Percentiles rank a stretch among this genome's conserved stretches.
phyloP scores from a whole-genome alignment of 2,329 filamentous ascomycete genomes.

The Verticillium albo-atrum region DNA sequence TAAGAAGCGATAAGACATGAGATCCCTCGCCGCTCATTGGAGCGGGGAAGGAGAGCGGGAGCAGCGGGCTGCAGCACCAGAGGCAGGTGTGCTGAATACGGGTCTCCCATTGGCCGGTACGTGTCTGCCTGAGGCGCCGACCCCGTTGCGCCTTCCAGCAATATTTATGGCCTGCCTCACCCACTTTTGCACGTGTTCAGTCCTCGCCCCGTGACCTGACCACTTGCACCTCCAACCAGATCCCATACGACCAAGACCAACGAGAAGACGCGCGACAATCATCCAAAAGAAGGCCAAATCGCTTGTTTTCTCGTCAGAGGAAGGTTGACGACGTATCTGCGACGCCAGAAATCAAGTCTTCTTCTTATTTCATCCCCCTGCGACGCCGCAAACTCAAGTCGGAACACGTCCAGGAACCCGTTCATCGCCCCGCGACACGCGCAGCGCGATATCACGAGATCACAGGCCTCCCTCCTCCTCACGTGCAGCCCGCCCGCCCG shows the following conservation, averaged over 20 bases:
- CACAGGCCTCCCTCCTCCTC: constrained; percentile 19
- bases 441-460: constrained; percentile 44
- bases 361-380: constrained; percentile 5
- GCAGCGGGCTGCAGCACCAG: constrained; percentile 5
- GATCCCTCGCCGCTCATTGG: background rate
- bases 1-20: background rate
- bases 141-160: constrained; percentile 2
- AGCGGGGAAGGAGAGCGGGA: background rate
- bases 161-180: constrained; percentile 31
- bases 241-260: background rate
- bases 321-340: background rate
- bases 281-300: background rate
- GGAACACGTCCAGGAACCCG: background rate
- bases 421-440: constrained; percentile 5
- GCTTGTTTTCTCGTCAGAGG: background rate
- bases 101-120: constrained; percentile 7
- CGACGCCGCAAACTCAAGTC: background rate
- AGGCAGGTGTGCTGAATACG: constrained; percentile 4
- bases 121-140: constrained; percentile 10
- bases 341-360: constrained; percentile 3
- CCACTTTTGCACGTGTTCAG: constrained; percentile 34
- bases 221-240: background rate
- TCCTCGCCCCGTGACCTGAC: constrained; percentile 31
- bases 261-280: background rate
- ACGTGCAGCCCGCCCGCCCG: constrained; percentile 32